phyloP scores from a whole-genome alignment of 768 basidiomycete species.

The Wakefieldia striispora region DNA sequence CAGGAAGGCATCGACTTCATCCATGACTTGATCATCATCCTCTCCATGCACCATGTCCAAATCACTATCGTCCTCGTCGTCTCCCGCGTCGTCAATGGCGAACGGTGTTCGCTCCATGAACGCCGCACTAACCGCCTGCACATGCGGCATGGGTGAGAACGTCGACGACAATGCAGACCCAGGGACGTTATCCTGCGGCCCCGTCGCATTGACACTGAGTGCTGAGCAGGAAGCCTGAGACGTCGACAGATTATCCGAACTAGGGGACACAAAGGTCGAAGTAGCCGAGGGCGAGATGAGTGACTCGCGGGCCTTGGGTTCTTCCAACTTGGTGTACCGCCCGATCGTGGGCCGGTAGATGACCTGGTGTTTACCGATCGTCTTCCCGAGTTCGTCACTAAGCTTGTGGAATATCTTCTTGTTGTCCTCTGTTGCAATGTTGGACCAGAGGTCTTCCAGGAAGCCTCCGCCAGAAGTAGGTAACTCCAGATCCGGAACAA shows the following conservation, averaged over 20 bases:
- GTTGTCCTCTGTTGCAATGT: slow-evolving; percentile 88
- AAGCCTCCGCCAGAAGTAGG: slow-evolving; percentile 58
- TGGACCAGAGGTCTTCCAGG: slow-evolving; percentile 83
- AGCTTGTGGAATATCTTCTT: slow-evolving; percentile 91
- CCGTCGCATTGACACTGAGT: slow-evolving; percentile 46
- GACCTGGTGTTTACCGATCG: slow-evolving; percentile 90
- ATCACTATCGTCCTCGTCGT: slow-evolving; percentile 65
- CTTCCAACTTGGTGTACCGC: slow-evolving; percentile 77
- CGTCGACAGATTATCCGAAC: slow-evolving; percentile 27
- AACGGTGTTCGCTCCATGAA: slow-evolving; percentile 92
- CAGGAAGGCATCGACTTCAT: slow-evolving; percentile 94
- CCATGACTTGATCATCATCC: slow-evolving; percentile 79
- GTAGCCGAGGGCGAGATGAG: slow-evolving; percentile 70
- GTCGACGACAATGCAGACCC: slow-evolving; percentile 23
- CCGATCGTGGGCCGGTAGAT: slow-evolving; percentile 82
- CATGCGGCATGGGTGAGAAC: slow-evolving; percentile 60
- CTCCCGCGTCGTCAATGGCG: slow-evolving; percentile 90
- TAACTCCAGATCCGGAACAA: slow-evolving; percentile 65
- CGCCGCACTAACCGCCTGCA: slow-evolving; percentile 76
- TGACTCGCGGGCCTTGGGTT: slow-evolving; percentile 86
- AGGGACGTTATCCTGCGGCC: slow-evolving; percentile 20
- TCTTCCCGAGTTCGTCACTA: slow-evolving; percentile 92
- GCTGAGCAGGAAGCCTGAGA: slow-evolving; percentile 43
- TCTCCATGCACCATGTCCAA: slow-evolving; percentile 50
- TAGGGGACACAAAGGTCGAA: slow-evolving; percentile 43